These are phyloP conservation scores for Hymenoscyphus repandus DNA, from an alignment of 2,329 filamentous ascomycete species.

Conservation along the genomic window DNA sequence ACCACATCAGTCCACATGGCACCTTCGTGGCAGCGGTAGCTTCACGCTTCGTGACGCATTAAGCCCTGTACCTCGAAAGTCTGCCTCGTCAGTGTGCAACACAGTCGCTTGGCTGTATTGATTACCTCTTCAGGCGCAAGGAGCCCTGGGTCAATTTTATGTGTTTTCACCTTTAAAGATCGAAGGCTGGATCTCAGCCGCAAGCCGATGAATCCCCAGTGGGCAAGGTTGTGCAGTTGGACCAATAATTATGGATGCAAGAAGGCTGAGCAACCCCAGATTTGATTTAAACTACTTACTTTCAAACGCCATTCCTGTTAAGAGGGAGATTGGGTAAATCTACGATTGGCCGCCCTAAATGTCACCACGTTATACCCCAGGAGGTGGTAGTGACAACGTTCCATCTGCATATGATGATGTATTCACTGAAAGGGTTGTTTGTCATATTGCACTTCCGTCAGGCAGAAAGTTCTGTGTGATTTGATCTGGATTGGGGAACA, in stretches of 20 bases:
- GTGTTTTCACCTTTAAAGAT: background rate
- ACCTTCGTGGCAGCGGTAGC: background rate
- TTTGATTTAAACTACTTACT: slow-evolving; percentile 1
- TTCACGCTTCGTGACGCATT: slow-evolving; percentile 1
- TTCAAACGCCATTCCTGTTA: background rate
- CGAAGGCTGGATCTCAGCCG: slow-evolving; percentile 3
- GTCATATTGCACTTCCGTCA: slow-evolving; percentile 11
- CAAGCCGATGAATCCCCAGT: background rate
- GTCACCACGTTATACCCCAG: slow-evolving; percentile 6
- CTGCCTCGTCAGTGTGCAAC: slow-evolving; percentile 6
- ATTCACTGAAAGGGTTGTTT: background rate
- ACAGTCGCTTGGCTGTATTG: slow-evolving; percentile 3
- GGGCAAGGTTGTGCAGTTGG: background rate
- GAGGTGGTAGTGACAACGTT: slow-evolving; percentile 3
- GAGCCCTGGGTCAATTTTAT: background rate
- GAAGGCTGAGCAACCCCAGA: slow-evolving; percentile 2
- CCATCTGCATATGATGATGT: background rate
- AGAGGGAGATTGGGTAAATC: background rate
- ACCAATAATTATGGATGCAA: slow-evolving; percentile 1
- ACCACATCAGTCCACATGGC: slow-evolving; percentile 4
- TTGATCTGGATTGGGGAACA: slow-evolving; percentile 28
- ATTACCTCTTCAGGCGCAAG: slow-evolving; percentile 1
- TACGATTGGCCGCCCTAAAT: slow-evolving; percentile 8
- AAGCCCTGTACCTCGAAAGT: background rate
- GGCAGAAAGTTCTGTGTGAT: slow-evolving; percentile 25